Evolutionary conservation across 2,329 filamentous ascomycete genomes (phyloP).

Genomic region (Tricladium varicosporioides): DNA sequence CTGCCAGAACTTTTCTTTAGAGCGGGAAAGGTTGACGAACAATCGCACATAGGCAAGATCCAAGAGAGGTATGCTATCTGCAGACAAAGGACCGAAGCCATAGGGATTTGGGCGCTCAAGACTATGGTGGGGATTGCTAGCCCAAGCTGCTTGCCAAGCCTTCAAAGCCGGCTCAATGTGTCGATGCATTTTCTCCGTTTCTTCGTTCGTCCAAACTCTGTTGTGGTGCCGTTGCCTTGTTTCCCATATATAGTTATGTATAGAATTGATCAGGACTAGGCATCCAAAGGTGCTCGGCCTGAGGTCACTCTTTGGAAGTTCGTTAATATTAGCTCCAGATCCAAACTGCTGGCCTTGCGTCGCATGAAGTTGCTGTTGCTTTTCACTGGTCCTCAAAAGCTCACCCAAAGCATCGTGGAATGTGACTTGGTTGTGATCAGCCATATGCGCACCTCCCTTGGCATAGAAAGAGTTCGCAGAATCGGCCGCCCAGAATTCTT

Average conservation of each 20-base stretch:
- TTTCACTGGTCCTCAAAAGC: conserved; percentile 73
- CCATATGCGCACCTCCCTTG: conserved; percentile 68
- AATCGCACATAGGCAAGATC: conserved; percentile 90
- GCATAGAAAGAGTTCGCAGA: conserved; percentile 78
- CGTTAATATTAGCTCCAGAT: conserved; percentile 43
- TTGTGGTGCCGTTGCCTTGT: conserved; percentile 87
- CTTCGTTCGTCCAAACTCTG: conserved; percentile 84
- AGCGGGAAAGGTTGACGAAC: conserved; percentile 88
- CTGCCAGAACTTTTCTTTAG: conserved; percentile 93
- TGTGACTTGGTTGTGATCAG: conserved; percentile 68
- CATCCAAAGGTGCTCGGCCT: conserved; percentile 90
- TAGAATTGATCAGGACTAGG: conserved; percentile 84
- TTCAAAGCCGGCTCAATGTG: conserved; percentile 92
- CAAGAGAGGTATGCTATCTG: conserved; percentile 85
- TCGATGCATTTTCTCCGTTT: conserved; percentile 93
- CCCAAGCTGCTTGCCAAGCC: conserved; percentile 93
- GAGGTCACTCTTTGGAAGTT: conserved; percentile 60
- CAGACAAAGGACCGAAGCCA: conserved; percentile 76
- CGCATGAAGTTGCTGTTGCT: conserved; percentile 52
- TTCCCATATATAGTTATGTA: conserved; percentile 99
- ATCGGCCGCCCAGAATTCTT: conserved; percentile 84
- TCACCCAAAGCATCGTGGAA: conserved; percentile 82
- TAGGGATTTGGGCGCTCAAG: conserved; percentile 82
- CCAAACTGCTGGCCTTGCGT: conserved; percentile 43
- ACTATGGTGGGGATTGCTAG: conserved; percentile 79